These are phyloP conservation scores for Saccharomycopsis fibuligera DNA, from an alignment of 805 yeast genomes.

Conservation along the genomic window DNA sequence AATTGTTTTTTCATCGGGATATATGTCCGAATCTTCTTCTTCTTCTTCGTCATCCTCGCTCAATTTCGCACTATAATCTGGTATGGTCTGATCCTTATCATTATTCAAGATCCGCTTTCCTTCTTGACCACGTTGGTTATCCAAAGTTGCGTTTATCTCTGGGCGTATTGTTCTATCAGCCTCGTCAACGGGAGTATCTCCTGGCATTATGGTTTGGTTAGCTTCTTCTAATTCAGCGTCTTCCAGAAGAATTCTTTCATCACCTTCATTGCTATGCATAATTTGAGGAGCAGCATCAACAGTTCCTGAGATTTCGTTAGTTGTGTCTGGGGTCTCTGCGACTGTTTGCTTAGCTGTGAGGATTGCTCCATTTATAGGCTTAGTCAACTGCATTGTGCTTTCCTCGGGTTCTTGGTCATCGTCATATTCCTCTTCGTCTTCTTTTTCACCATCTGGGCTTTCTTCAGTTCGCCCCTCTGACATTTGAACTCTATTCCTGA, in stretches of 20 bases:
- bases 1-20: slow-evolving; percentile 19
- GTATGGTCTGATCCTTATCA: background rate
- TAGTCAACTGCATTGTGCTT: slow-evolving; percentile 30
- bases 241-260: background rate
- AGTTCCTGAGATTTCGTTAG: background rate
- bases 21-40: slow-evolving; percentile 18
- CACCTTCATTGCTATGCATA: background rate
- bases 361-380: slow-evolving; percentile 3
- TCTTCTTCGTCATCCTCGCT: slow-evolving; percentile 3
- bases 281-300: background rate
- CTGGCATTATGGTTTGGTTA: too few species aligned
- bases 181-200: too few species aligned
- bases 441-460: background rate
- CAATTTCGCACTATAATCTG: background rate
- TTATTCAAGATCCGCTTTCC: background rate
- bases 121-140: too few species aligned
- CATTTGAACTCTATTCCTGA: too few species aligned
- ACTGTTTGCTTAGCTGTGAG: background rate
- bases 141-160: too few species aligned
- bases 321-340: background rate
- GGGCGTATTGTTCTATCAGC: too few species aligned
- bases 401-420: slow-evolving; percentile 1
- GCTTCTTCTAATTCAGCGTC: background rate
- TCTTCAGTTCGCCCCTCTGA: slow-evolving; percentile 24
- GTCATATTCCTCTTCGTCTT: background rate